Base-by-base conservation (phyloP, 176 grass and related monocot genomes). In the Oropetium thomaeum region DNA sequence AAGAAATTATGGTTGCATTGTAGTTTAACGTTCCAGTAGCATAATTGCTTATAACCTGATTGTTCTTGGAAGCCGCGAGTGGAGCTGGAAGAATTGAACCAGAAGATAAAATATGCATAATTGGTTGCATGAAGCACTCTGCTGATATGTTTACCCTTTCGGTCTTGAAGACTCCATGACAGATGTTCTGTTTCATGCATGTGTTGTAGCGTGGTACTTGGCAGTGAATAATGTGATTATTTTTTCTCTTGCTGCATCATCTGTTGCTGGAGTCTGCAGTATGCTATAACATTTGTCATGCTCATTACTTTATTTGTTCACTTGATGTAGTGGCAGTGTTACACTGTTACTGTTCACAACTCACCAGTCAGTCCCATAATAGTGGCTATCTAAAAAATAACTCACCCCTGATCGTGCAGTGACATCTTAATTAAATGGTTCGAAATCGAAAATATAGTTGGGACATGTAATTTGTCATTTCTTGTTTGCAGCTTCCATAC, bases 401-500 rank as follows among this genome's bases (percentile, higher is more conserved):
- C 70, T 53, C 3, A 17, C 12, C 5, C 67, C 49, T 59, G 22
- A 4, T 52, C 58, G 4, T 31, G 76, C 39, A 40, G 67, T 79
- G 64, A 61, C 52, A 41, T 63, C 23, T 67, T 62, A 17, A 17
- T 9, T 74, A 67, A 67, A 49, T 67, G 37, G 26, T 61, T 34
- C 5, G 4, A 65, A 19, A 25, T 73, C 31, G 49, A 7, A 72
- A 14, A 64, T 65, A 68, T 42, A 63, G 40, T 42, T 0, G 33
- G 60, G 41, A 29, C 62, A 43, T 48, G 41, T 78, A 11, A 23
- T 78, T 71, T 71, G 6, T 32, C 65, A 33, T 70, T 84, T 64
- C 58, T 84, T 82, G 31, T 85, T 82, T 58, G 30, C 75, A 52
- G 25, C 28, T 52, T 72, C 52, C 40, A 17, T 58, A 40, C 47